These are phyloP conservation scores for Ilyonectria sp. DNA, from an alignment of 2,329 filamentous ascomycete genomes.

Conservation along the genomic window DNA sequence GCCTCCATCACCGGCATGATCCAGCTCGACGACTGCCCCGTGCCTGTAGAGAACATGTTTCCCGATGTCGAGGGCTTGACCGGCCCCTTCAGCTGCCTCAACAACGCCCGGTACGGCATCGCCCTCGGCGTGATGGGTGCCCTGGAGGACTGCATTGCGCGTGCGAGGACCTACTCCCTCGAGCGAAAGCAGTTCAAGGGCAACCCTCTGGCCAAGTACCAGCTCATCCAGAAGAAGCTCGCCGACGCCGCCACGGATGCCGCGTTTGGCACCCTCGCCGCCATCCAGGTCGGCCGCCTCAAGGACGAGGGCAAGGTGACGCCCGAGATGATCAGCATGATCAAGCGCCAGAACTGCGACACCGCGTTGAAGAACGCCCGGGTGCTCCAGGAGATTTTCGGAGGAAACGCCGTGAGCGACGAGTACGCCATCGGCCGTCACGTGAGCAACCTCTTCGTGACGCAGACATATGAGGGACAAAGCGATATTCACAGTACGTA, in stretches of 20 bases:
- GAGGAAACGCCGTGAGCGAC: slow-evolving; percentile 97
- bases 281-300: slow-evolving; percentile 90
- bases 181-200: slow-evolving; percentile 97
- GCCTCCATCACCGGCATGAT: slow-evolving; percentile 99
- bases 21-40: slow-evolving; percentile 90
- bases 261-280: slow-evolving; percentile 90
- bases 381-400: slow-evolving; percentile 93
- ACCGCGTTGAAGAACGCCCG: slow-evolving; percentile 85
- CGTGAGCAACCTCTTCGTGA: slow-evolving; percentile 96
- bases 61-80: slow-evolving; percentile 87
- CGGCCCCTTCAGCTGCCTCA: slow-evolving; percentile 94
- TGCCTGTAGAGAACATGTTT: slow-evolving; percentile 94
- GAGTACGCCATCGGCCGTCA: slow-evolving; percentile 97
- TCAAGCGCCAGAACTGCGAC: slow-evolving; percentile 99
- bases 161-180: slow-evolving; percentile 88
- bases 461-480: slow-evolving; percentile 98
- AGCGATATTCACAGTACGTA: slow-evolving; percentile 95
- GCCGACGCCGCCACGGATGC: slow-evolving; percentile 93
- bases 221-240: slow-evolving; percentile 98
- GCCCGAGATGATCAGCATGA: slow-evolving; percentile 97
- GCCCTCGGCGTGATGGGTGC: slow-evolving; percentile 95
- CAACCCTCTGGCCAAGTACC: slow-evolving; percentile 95
- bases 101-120: slow-evolving; percentile 94
- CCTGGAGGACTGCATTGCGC: slow-evolving; percentile 88
- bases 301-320: slow-evolving; percentile 92